phyloP scores from a whole-genome alignment of 352 stramenopile genomes.

The Achlya hypogyna region DNA sequence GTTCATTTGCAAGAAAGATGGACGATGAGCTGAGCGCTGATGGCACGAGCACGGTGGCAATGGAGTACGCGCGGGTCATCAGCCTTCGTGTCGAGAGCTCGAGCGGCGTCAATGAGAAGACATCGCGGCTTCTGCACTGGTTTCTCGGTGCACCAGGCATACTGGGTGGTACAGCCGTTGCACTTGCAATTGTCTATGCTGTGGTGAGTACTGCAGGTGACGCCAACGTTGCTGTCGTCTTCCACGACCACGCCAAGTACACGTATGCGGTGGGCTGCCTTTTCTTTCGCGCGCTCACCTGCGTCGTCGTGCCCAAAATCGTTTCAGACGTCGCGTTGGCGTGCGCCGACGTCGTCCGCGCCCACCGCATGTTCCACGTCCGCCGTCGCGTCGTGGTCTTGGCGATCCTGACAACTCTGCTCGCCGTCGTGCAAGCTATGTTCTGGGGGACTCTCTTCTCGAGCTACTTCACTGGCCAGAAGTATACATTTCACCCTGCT shows the following conservation, averaged over 20 bases:
- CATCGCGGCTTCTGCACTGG: neutral
- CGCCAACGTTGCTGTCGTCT: slow-evolving; percentile 30
- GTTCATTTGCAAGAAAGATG: no score
- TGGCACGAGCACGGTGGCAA: no score
- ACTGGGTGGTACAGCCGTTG: neutral
- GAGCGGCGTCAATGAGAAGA: no score
- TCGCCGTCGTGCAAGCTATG: slow-evolving; percentile 43
- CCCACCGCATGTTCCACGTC: slow-evolving; percentile 36
- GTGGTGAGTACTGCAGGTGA: neutral
- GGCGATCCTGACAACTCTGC: slow-evolving; percentile 35
- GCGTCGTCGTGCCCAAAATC: slow-evolving; percentile 62
- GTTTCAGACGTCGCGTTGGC: slow-evolving; percentile 66
- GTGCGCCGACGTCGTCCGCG: slow-evolving; percentile 50
- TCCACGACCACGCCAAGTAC: slow-evolving; percentile 48
- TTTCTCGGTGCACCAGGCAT: neutral
- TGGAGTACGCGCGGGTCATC: no score
- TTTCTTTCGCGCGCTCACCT: slow-evolving; percentile 64
- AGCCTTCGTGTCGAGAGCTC: no score
- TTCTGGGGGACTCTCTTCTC: slow-evolving; percentile 42
- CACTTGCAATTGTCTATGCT: neutral
- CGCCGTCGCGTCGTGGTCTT: slow-evolving; percentile 33
- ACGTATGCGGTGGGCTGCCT: slow-evolving; percentile 56
- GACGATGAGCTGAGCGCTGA: no score
- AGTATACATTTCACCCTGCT: slow-evolving; percentile 17
- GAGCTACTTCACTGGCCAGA: slow-evolving; percentile 26